These are phyloP conservation scores for Ceratobasidium sp. DNA, from an alignment of 1,284 basidiomycete species.

Conservation along the genomic window DNA sequence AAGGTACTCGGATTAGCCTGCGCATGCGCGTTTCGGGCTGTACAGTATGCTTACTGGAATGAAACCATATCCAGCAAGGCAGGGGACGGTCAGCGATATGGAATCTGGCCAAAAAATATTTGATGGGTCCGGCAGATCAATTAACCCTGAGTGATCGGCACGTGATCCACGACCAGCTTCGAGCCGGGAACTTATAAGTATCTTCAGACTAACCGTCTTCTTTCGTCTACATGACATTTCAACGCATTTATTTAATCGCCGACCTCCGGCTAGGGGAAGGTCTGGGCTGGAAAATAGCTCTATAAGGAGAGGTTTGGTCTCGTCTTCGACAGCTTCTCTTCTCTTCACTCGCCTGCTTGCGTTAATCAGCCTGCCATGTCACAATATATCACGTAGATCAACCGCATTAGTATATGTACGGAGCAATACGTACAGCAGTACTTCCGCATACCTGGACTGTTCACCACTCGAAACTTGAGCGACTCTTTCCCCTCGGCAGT, in stretches of 20 bases:
- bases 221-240: neutral
- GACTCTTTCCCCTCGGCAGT: neutral
- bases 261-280: neutral
- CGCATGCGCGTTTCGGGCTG: neutral
- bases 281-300: neutral
- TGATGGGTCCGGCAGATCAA: slow-evolving; percentile 25
- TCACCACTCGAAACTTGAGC: neutral
- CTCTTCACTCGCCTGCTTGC: neutral
- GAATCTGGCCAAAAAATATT: slow-evolving; percentile 29
- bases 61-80: slow-evolving; percentile 60
- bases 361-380: neutral
- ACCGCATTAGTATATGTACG: neutral
- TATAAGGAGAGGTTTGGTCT: slow-evolving; percentile 16
- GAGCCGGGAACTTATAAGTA: neutral
- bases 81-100: slow-evolving; percentile 12
- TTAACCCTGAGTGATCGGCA: slow-evolving; percentile 40
- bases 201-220: slow-evolving; percentile 51
- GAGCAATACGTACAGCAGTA: neutral
- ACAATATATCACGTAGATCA: neutral
- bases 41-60: slow-evolving; percentile 61
- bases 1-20: neutral
- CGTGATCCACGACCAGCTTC: slow-evolving; percentile 23
- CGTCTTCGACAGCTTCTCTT: slow-evolving; percentile 12
- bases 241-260: neutral
- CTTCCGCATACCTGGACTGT: neutral